Percentiles rank a stretch among this genome's conserved stretches.
Conservation (phyloP, 768 basidiomycete species). For the Gymnopilus junonius region DNA sequence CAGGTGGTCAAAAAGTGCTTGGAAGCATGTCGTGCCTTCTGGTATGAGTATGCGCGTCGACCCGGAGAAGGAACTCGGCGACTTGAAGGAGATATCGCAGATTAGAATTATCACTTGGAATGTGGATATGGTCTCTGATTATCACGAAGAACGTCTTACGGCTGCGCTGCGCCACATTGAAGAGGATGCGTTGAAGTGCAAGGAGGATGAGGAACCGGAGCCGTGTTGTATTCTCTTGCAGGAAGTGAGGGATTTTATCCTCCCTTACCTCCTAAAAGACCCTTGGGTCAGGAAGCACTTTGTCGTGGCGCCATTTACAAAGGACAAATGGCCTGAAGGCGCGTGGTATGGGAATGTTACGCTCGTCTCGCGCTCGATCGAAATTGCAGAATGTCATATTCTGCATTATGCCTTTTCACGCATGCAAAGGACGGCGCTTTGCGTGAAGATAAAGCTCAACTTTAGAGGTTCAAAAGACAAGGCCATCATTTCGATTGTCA, state of each 20-base stretch:
- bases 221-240: slow-evolving; percentile 73
- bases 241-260: slow-evolving; percentile 55
- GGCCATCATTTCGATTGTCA: slow-evolving; percentile 62
- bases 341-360: slow-evolving; percentile 71
- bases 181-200: slow-evolving; percentile 52
- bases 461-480: slow-evolving; percentile 30
- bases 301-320: slow-evolving; percentile 55
- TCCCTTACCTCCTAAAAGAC: slow-evolving; percentile 54
- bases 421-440: slow-evolving; percentile 59
- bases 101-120: slow-evolving; percentile 77
- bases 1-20: slow-evolving; percentile 40
- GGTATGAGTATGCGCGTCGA: slow-evolving; percentile 29
- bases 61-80: too few species aligned
- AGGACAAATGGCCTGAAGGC: slow-evolving; percentile 56
- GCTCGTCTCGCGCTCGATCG: slow-evolving; percentile 61
- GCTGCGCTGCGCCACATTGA: slow-evolving; percentile 60
- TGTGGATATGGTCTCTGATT: slow-evolving; percentile 50
- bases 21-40: slow-evolving; percentile 48
- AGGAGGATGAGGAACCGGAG: slow-evolving; percentile 48
- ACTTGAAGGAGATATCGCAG: slow-evolving; percentile 29
- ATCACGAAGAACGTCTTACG: slow-evolving; percentile 46
- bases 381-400: slow-evolving; percentile 50
- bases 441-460: slow-evolving; percentile 30
- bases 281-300: slow-evolving; percentile 70
- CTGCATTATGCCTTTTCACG: slow-evolving; percentile 55